Evolutionary conservation across 2,329 filamentous ascomycete species (phyloP).

Genomic region (Phyllosticta citriasiana): DNA sequence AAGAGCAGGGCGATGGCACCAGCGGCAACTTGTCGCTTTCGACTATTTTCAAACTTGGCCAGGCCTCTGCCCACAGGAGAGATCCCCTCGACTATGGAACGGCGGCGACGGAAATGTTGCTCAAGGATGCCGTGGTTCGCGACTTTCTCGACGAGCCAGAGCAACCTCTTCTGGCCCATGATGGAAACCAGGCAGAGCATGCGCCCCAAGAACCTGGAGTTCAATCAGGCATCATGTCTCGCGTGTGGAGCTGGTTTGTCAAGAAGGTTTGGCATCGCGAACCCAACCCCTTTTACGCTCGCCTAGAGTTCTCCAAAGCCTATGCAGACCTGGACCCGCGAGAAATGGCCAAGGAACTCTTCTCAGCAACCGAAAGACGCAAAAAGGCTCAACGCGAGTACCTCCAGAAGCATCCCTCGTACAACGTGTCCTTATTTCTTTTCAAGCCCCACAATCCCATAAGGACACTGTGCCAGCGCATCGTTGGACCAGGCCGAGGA

Average conservation of each 20-base stretch:
- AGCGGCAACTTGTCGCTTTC: constrained; percentile 60
- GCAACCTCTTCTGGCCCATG: constrained; percentile 15
- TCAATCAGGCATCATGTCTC: constrained; percentile 50
- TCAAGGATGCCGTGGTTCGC: constrained; percentile 89
- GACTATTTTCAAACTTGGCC: constrained; percentile 51
- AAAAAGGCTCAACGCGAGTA: constrained; percentile 89
- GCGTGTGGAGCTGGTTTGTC: constrained; percentile 51
- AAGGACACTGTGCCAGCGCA: constrained; percentile 71
- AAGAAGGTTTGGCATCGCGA: constrained; percentile 54
- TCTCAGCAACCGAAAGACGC: constrained; percentile 69
- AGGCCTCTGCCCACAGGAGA: constrained; percentile 49
- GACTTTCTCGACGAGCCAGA: constrained; percentile 79
- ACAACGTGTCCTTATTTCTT: constrained; percentile 86
- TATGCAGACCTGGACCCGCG: constrained; percentile 76
- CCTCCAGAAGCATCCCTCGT: constrained; percentile 72
- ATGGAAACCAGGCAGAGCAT: constrained; percentile 15
- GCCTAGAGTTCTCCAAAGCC: constrained; percentile 56
- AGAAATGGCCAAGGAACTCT: constrained; percentile 82
- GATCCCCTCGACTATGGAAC: constrained; percentile 89
- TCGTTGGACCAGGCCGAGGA: constrained; percentile 87
- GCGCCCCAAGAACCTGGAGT: constrained; percentile 21
- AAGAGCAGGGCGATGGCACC: constrained; percentile 56
- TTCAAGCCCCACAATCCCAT: constrained; percentile 72
- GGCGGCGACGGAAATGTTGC: constrained; percentile 86
- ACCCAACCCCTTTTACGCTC: constrained; percentile 92